Conservation (phyloP, 2,329 filamentous ascomycete species). For the Hypoxylon sp. region DNA sequence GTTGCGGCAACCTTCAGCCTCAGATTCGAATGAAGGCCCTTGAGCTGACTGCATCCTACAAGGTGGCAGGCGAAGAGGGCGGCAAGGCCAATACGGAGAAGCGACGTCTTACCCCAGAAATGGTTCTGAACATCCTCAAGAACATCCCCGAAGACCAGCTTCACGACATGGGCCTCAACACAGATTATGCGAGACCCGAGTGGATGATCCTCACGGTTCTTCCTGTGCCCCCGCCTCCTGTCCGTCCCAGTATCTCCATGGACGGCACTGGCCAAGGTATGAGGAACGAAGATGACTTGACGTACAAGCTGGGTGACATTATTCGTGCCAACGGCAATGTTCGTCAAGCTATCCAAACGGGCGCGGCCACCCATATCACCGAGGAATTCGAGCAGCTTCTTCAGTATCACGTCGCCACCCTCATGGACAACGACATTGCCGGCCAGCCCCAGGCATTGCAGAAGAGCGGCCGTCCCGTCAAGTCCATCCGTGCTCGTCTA, state of each 20-base stretch:
- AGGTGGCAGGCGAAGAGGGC: conserved; percentile 81
- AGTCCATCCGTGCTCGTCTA: conserved; percentile 93
- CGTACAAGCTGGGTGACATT: conserved; percentile 98
- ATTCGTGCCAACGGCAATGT: conserved; percentile 97
- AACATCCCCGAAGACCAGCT: conserved; percentile 84
- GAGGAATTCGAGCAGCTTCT: conserved; percentile 90
- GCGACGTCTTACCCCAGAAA: conserved; percentile 80
- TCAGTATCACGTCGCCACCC: conserved; percentile 97
- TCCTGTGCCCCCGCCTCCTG: conserved; percentile 92
- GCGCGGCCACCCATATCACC: conserved; percentile 88
- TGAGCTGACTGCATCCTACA: conserved; percentile 77
- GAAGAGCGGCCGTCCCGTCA: conserved; percentile 95
- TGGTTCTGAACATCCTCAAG: conserved; percentile 85
- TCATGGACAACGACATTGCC: conserved; percentile 99
- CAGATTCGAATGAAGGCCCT: conserved; percentile 87
- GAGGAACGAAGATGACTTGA: conserved; percentile 98
- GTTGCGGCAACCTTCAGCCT: conserved; percentile 91
- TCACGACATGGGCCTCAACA: conserved; percentile 86
- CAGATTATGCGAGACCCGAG: conserved; percentile 93
- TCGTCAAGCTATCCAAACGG: conserved; percentile 87
- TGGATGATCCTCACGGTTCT: conserved; percentile 98
- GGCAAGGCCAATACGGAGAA: conserved; percentile 75
- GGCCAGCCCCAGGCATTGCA: conserved; percentile 93
- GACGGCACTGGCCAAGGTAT: conserved; percentile 92
- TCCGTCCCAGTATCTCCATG: conserved; percentile 96